These are phyloP conservation scores for Bacidia rubella DNA, from an alignment of 495 filamentous ascomycete genomes.

Conservation along the genomic window DNA sequence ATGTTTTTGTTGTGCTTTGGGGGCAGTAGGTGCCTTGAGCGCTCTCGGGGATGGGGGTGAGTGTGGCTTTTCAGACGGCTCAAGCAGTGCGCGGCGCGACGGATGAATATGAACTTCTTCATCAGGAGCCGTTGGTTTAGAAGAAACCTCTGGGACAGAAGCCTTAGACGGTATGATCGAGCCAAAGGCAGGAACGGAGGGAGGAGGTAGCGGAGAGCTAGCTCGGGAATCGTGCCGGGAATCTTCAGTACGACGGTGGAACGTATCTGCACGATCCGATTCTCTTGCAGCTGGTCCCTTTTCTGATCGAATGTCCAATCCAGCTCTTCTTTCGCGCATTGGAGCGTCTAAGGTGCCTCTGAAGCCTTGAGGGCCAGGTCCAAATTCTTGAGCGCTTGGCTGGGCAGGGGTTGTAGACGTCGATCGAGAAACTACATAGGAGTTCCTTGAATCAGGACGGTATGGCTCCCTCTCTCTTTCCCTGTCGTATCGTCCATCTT, in stretches of 20 bases:
- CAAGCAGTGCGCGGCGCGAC: conserved; percentile 10
- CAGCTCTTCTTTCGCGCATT: not conserved
- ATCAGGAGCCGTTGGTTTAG: conserved; percentile 10
- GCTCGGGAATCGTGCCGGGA: conserved; percentile 24
- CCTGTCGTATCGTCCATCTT: conserved; percentile 33
- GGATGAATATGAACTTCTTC: conserved; percentile 5
- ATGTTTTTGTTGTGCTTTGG: conserved; percentile 32
- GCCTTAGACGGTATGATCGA: conserved; percentile 32
- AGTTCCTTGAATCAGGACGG: conserved; percentile 30
- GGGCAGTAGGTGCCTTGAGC: conserved; percentile 36
- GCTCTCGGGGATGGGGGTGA: conserved; percentile 26
- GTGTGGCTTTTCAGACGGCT: conserved; percentile 26
- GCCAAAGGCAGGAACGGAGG: conserved; percentile 73
- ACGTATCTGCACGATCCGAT: conserved; percentile 26
- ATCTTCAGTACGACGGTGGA: not conserved
- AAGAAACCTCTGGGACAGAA: conserved; percentile 20
- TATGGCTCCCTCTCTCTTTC: conserved; percentile 41
- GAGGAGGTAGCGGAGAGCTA: conserved; percentile 56
- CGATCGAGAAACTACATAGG: conserved; percentile 14
- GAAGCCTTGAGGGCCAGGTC: not conserved
- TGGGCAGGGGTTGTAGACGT: conserved; percentile 9
- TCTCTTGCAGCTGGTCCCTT: conserved; percentile 15
- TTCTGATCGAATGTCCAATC: not conserved
- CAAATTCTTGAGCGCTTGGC: not conserved
- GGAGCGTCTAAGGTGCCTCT: conserved; percentile 1